Base-by-base conservation (phyloP, 805 yeast genomes). In the Ogataea neopini region DNA sequence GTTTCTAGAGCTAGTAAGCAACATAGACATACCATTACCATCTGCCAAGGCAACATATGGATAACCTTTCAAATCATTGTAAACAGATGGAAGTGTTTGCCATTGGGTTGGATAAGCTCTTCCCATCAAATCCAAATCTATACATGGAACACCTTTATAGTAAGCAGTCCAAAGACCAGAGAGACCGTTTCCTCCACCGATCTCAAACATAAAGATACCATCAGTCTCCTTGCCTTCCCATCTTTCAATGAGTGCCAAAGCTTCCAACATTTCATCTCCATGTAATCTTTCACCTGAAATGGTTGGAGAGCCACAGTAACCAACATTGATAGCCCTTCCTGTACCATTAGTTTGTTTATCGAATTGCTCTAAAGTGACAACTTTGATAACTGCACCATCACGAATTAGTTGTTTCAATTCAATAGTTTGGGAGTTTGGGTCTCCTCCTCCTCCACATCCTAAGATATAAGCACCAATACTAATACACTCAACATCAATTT, bases 401-500 rank as follows among this genome's bases (percentile, higher is more conserved):
- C 67, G 48, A 14, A 73, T 48, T 49, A 63, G 46, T 43, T 64
- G 67, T 42, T 70, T 60, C 2, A 66, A 47, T 40, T 67, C 70
- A 5, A 74, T 59, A 38, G 52, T 69, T 13, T 57, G 52, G 6
- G 73, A 60, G 56, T 71, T 68, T 23, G 78, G 49, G 37, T 68
- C 67, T 37, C 79, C 78, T 29, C 79, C 79, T 14, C 79, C 79
- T 2, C 77, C 79, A 56, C 75, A 70, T 3, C 78, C 79, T 4
- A 74, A 64, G 37, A 74, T 71, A 47, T 73, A 74, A 6, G 54
- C 49, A 13, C 79, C 80, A 43, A 69, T 63, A 23, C 70, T 57
- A 10, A 75, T 55, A 45, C 66, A 65, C 29, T 73, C 77, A 71
- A 74, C 51, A 56, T 75, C 79, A 7, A 58, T 57, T 49, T 66